A percentile compares a stretch with the other conserved stretches of the same genome.
These are phyloP conservation scores for Hyphopichia burtonii DNA, from an alignment of 1,139 yeast genomes.

Conservation along the genomic window DNA sequence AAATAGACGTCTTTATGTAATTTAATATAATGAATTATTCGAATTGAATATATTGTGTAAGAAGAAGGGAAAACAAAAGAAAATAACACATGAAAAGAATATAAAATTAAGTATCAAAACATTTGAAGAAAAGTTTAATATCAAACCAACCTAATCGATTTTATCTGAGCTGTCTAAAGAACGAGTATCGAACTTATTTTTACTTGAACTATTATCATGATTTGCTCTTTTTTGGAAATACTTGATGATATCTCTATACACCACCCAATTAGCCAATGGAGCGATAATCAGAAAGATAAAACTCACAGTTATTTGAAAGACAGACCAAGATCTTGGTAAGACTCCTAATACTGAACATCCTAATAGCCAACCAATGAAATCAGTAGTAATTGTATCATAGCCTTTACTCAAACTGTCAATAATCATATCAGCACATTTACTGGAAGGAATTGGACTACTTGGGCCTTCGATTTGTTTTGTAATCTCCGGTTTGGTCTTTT, in stretches of 20 bases:
- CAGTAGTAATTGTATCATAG: conserved; percentile 76
- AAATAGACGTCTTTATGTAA: conserved; percentile 9
- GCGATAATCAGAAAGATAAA: conserved; percentile 57
- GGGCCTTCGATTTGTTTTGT: conserved; percentile 85
- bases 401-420: conserved; percentile 61
- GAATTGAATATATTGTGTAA: not conserved
- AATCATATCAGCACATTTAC: conserved; percentile 63
- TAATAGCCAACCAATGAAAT: conserved; percentile 80
- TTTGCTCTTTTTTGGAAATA: conserved; percentile 34
- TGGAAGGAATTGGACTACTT: conserved; percentile 66
- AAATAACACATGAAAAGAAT: not conserved
- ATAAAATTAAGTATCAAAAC: not conserved
- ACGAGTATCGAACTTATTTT: conserved; percentile 1
- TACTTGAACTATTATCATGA: not conserved
- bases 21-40: not conserved
- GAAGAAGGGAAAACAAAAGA: not conserved
- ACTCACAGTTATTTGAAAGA: conserved; percentile 50
- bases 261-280: conserved; percentile 58
- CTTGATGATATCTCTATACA: conserved; percentile 53
- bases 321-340: conserved; percentile 62
- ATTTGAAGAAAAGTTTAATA: not conserved
- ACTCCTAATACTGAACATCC: conserved; percentile 69
- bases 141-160: not conserved
- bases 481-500: conserved; percentile 80
- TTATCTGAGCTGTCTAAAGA: not conserved